A percentile compares a stretch with the other conserved stretches of the same genome.
These are phyloP conservation scores for Priceomyces medius DNA, from an alignment of 805 yeast species.

Conservation along the genomic window DNA sequence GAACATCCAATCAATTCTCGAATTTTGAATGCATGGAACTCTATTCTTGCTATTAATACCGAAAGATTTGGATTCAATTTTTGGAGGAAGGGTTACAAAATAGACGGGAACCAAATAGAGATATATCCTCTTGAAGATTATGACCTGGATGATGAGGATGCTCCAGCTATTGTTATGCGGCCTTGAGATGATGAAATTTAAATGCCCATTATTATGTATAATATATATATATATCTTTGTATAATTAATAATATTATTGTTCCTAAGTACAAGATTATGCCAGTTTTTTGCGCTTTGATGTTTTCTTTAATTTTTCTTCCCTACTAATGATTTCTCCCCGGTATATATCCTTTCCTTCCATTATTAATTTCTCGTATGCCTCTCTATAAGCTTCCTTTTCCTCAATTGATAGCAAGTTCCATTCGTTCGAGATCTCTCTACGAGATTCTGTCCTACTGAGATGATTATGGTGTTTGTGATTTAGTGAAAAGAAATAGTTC, in stretches of 20 bases:
- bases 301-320: slow-evolving; percentile 20
- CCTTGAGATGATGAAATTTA: background rate
- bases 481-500: slow-evolving; percentile 30
- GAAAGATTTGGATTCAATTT: slow-evolving; percentile 10
- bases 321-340: slow-evolving; percentile 27
- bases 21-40: slow-evolving; percentile 18
- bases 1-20: slow-evolving; percentile 16
- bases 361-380: slow-evolving; percentile 26
- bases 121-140: slow-evolving; percentile 20
- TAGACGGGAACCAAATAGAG: slow-evolving; percentile 22
- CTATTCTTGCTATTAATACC: slow-evolving; percentile 9
- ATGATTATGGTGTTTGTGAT: slow-evolving; percentile 13
- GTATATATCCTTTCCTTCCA: slow-evolving; percentile 28
- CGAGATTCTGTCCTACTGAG: slow-evolving; percentile 10
- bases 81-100: background rate
- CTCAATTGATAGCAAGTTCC: slow-evolving; percentile 26
- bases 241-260: background rate
- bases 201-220: background rate
- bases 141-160: slow-evolving; percentile 27
- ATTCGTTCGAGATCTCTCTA: slow-evolving; percentile 13
- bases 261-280: background rate
- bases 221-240: background rate
- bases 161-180: slow-evolving; percentile 22
- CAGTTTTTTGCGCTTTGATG: slow-evolving; percentile 5
- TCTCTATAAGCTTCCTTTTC: slow-evolving; percentile 28